Percentiles rank a stretch among this genome's conserved stretches.
Conservation (phyloP, 495 filamentous ascomycete species). For the Cairneyella variabilis region DNA sequence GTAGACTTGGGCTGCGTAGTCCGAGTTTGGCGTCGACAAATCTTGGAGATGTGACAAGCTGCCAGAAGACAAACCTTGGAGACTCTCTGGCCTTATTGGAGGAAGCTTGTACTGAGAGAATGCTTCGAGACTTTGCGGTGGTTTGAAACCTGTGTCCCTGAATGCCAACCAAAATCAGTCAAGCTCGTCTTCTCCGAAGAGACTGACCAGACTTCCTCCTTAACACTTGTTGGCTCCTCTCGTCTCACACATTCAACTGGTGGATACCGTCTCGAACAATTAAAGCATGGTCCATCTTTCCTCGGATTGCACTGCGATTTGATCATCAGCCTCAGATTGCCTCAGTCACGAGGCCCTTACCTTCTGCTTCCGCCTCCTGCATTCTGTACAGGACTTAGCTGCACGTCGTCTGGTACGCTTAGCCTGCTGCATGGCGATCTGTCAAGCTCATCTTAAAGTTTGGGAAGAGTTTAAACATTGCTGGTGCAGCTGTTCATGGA, state of each 20-base stretch:
- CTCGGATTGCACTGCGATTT: slow-evolving; percentile 11
- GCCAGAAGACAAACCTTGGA: not conserved
- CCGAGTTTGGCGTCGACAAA: too few relatives aligned
- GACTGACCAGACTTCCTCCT: not conserved
- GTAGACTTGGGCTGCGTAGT: too few relatives aligned
- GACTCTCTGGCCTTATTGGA: not conserved
- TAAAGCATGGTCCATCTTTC: slow-evolving; percentile 8
- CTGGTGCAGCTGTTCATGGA: too few relatives aligned
- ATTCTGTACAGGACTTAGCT: not conserved
- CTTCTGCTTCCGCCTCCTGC: slow-evolving; percentile 1
- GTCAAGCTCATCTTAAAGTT: too few relatives aligned
- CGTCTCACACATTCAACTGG: slow-evolving; percentile 8
- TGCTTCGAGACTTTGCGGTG: not conserved
- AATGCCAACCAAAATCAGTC: too few relatives aligned
- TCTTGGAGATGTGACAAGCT: too few relatives aligned
- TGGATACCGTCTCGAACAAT: slow-evolving; percentile 13
- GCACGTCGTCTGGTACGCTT: not conserved
- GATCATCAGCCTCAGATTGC: not conserved
- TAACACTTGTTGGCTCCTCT: not conserved
- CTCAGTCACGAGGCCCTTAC: not conserved
- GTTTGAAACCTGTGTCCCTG: too few relatives aligned
- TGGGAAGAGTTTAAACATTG: too few relatives aligned
- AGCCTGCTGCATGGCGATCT: not conserved
- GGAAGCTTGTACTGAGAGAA: not conserved
- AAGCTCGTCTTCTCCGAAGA: too few relatives aligned